A percentile compares a stretch with the other conserved stretches of the same genome.
phyloP scores from a whole-genome alignment of 1,284 basidiomycete species.

The Ustilago shanxiensis region DNA sequence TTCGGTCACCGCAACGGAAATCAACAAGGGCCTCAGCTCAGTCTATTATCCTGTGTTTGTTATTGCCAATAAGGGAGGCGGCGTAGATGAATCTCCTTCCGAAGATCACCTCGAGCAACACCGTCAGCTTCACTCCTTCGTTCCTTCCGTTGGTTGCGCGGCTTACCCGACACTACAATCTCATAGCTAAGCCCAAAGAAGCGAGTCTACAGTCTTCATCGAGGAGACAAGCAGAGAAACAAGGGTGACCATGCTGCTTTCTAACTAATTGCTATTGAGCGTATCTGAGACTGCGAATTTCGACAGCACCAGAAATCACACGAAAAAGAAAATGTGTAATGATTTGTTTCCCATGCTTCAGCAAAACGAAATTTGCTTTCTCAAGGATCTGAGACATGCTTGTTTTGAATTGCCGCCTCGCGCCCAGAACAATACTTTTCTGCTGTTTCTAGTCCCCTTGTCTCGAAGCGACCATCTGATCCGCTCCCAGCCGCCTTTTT shows the following conservation, averaged over 20 bases:
- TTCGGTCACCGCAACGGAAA: too few species aligned
- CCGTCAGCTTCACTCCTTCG: too few species aligned
- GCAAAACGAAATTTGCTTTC: not conserved
- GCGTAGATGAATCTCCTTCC: not conserved
- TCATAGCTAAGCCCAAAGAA: not conserved
- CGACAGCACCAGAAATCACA: not conserved
- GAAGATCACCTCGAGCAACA: too few species aligned
- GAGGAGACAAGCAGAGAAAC: not conserved
- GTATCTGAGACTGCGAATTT: not conserved
- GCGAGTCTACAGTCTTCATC: not conserved
- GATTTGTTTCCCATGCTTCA: not conserved
- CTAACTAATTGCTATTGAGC: too few species aligned
- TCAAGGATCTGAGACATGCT: not conserved
- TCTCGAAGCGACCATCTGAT: not conserved
- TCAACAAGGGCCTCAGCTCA: too few species aligned
- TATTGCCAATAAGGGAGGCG: slow-evolving; percentile 1
- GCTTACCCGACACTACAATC: too few species aligned
- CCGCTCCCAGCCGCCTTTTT: slow-evolving; percentile 1
- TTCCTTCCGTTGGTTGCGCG: slow-evolving; percentile 1
- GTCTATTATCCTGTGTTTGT: too few species aligned
- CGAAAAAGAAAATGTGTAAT: not conserved
- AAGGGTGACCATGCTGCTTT: not conserved
- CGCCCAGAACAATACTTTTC: slow-evolving; percentile 2
- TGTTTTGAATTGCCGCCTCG: slow-evolving; percentile 4
- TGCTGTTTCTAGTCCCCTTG: not conserved